These are phyloP conservation scores for Diaporthe sp. DNA, from an alignment of 2,329 filamentous ascomycete species.

Conservation along the genomic window DNA sequence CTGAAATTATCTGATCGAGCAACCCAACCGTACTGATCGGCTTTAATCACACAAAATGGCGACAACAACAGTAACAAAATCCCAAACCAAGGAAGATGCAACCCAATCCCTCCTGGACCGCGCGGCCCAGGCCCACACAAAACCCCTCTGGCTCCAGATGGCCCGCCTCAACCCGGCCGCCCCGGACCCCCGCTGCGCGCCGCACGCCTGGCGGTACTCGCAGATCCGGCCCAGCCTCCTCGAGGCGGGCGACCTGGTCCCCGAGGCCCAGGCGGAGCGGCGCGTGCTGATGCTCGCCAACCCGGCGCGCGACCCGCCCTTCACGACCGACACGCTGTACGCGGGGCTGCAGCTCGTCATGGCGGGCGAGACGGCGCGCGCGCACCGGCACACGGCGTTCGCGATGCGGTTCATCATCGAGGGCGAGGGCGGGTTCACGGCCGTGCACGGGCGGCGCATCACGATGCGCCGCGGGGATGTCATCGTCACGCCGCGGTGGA, in stretches of 20 bases:
- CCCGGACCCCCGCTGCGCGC: slow-evolving; percentile 57
- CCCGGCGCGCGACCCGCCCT: slow-evolving; percentile 59
- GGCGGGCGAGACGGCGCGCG: slow-evolving; percentile 65
- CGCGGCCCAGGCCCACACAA: slow-evolving; percentile 43
- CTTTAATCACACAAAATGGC: slow-evolving; percentile 24
- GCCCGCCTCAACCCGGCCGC: slow-evolving; percentile 57
- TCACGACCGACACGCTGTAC: slow-evolving; percentile 69
- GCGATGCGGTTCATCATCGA: slow-evolving; percentile 70
- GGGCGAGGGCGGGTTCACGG: slow-evolving; percentile 66
- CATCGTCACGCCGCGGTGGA: slow-evolving; percentile 68
- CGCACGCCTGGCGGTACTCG: slow-evolving; percentile 52
- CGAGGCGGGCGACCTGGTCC: slow-evolving; percentile 38
- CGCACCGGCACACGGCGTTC: slow-evolving; percentile 68
- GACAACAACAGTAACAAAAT: slow-evolving; percentile 35
- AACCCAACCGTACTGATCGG: background rate
- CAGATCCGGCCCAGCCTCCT: slow-evolving; percentile 51
- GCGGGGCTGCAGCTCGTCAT: slow-evolving; percentile 68
- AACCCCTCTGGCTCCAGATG: slow-evolving; percentile 62
- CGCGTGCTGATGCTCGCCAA: slow-evolving; percentile 60
- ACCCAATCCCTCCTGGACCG: slow-evolving; percentile 35
- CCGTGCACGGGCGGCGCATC: slow-evolving; percentile 64
- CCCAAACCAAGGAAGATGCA: slow-evolving; percentile 30
- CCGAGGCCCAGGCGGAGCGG: slow-evolving; percentile 52
- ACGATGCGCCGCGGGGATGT: slow-evolving; percentile 66
- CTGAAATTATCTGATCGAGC: background rate